Percentiles rank a stretch among this genome's conserved stretches.
These are phyloP conservation scores for Akanthomyces dipterigenus DNA, from an alignment of 2,329 filamentous ascomycete genomes.

Conservation along the genomic window DNA sequence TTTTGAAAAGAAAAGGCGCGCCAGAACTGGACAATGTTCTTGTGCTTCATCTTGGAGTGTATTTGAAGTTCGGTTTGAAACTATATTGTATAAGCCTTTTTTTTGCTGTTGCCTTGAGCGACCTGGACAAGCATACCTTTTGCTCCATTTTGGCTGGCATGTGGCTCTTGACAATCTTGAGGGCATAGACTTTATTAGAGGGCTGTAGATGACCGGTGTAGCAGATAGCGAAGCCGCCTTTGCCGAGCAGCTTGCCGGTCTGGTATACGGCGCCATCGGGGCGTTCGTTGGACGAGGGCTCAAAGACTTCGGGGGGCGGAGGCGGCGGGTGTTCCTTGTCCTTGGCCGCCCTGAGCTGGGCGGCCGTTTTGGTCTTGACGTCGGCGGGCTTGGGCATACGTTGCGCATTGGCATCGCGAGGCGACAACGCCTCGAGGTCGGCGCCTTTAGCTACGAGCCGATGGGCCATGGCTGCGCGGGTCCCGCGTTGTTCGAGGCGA, in stretches of 20 bases:
- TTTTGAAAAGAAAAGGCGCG: constrained; percentile 85
- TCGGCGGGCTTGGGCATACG: constrained; percentile 42
- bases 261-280: constrained; percentile 66
- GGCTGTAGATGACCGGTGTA: constrained; percentile 64
- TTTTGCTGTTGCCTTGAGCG: not conserved
- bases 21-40: constrained; percentile 92
- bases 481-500: not conserved
- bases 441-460: constrained; percentile 42
- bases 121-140: constrained; percentile 49
- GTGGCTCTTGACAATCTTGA: constrained; percentile 78
- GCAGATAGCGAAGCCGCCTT: constrained; percentile 78
- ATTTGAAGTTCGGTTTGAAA: constrained; percentile 87
- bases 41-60: constrained; percentile 94
- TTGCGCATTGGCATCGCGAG: constrained; percentile 57
- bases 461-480: constrained; percentile 35
- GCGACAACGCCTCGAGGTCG: constrained; percentile 58
- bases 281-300: constrained; percentile 62
- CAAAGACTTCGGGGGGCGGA: constrained; percentile 52
- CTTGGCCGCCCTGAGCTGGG: constrained; percentile 48
- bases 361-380: constrained; percentile 45
- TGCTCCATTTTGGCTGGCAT: constrained; percentile 81
- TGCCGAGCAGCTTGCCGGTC: constrained; percentile 67
- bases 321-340: constrained; percentile 62
- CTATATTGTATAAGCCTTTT: constrained; percentile 28
- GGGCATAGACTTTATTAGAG: constrained; percentile 60